phyloP scores from a whole-genome alignment of 768 basidiomycete genomes.

The Chalciporus piperatus region DNA sequence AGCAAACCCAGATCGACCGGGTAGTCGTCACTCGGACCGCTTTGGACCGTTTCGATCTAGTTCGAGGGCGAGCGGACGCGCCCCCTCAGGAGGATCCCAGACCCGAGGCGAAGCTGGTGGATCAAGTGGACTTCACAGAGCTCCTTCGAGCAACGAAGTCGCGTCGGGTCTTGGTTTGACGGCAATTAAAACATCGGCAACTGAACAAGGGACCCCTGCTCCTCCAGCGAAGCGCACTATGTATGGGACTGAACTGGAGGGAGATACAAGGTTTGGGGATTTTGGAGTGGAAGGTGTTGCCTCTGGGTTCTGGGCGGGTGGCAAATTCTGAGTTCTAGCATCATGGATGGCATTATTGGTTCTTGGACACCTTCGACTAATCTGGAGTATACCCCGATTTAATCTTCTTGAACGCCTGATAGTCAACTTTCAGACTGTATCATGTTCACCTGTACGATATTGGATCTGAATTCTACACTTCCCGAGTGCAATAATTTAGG shows the following conservation, averaged over 20 bases:
- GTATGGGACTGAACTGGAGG: constrained; percentile 83
- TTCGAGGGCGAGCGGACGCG: constrained; percentile 32
- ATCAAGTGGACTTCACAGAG: constrained; percentile 27
- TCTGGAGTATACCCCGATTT: constrained; percentile 2
- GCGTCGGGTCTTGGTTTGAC: constrained; percentile 45
- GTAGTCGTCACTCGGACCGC: constrained; percentile 33
- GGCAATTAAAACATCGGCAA: constrained; percentile 35
- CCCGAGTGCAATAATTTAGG: neutral
- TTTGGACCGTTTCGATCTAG: constrained; percentile 36
- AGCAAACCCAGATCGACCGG: constrained; percentile 30
- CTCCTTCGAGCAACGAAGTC: constrained; percentile 44
- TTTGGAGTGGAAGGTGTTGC: constrained; percentile 79
- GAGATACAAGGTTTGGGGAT: constrained; percentile 81
- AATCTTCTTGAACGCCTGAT: neutral
- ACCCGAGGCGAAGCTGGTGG: constrained; percentile 27
- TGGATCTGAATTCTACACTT: constrained; percentile 5
- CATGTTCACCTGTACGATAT: constrained; percentile 21
- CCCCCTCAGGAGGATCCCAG: constrained; percentile 25
- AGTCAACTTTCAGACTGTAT: constrained; percentile 13
- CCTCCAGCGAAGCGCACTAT: constrained; percentile 64
- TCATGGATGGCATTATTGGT: neutral
- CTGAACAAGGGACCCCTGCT: constrained; percentile 40
- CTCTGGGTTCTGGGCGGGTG: constrained; percentile 64
- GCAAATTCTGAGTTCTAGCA: constrained; percentile 35
- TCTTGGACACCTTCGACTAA: constrained; percentile 8